Conservation (phyloP, 1,139 yeast species). For the Cylindricascospora bacillispora region DNA sequence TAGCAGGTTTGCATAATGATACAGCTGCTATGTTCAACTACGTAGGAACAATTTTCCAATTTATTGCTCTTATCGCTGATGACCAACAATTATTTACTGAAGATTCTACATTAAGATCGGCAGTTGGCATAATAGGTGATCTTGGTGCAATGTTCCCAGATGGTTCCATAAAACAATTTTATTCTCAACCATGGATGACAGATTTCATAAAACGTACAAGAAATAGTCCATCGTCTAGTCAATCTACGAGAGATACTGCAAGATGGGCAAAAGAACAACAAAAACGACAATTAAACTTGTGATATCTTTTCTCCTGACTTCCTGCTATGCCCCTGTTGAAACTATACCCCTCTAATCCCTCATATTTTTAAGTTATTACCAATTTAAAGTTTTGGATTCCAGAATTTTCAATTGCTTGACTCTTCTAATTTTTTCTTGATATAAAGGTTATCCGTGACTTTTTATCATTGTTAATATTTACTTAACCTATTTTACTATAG, state of each 20-base stretch:
- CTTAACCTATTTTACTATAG: no score
- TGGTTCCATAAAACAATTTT: constrained; percentile 56
- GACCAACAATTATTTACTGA: constrained; percentile 48
- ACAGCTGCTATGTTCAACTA: constrained; percentile 59
- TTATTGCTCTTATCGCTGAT: constrained; percentile 45
- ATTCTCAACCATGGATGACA: constrained; percentile 63
- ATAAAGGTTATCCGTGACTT: no score
- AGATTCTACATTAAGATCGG: constrained; percentile 61
- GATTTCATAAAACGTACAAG: constrained; percentile 67
- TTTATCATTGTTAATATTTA: no score
- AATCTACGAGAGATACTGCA: constrained; percentile 73
- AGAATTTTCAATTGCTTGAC: no score
- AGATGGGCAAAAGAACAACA: constrained; percentile 88
- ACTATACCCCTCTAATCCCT: constrained; percentile 2
- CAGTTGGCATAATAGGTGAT: constrained; percentile 87
- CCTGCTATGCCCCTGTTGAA: background rate
- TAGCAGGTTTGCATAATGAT: constrained; percentile 64
- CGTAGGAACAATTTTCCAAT: constrained; percentile 56
- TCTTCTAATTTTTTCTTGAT: no score
- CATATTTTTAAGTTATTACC: constrained; percentile 3
- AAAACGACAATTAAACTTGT: constrained; percentile 25
- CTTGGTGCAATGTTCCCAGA: constrained; percentile 75
- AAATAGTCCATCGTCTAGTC: constrained; percentile 45
- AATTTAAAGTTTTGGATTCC: constrained; percentile 4
- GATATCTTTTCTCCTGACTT: constrained; percentile 4